phyloP scores from a whole-genome alignment of 2,329 filamentous ascomycete genomes.

The Eurotiales sp. region DNA sequence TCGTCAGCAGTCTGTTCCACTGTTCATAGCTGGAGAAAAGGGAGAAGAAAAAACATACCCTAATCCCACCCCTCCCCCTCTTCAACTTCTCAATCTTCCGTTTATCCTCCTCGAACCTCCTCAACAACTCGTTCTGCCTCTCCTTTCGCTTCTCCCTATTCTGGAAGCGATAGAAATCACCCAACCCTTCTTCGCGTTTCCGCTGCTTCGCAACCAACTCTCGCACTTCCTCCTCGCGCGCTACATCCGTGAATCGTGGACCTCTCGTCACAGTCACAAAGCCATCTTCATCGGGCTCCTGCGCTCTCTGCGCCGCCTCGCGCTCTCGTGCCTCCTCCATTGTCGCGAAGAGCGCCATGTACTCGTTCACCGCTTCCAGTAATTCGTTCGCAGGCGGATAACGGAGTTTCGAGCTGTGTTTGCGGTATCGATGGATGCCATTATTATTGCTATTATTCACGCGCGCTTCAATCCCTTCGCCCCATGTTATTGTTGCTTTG shows the following conservation, averaged over 20 bases:
- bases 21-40: conserved; percentile 5
- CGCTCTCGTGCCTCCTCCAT: conserved; percentile 63
- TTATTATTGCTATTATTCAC: conserved; percentile 49
- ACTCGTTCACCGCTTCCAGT: conserved; percentile 74
- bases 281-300: conserved; percentile 87
- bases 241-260: conserved; percentile 67
- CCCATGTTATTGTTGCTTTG: conserved; percentile 59
- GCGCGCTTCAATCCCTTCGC: conserved; percentile 56
- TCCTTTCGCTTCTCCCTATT: conserved; percentile 73
- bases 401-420: conserved; percentile 61
- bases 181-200: conserved; percentile 61
- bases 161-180: conserved; percentile 83
- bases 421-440: conserved; percentile 53
- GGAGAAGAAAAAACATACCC: conserved; percentile 30
- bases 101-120: conserved; percentile 72
- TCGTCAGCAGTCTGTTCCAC: conserved; percentile 12
- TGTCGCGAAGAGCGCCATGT: conserved; percentile 74
- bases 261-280: conserved; percentile 89
- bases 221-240: conserved; percentile 66
- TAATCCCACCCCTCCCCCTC: conserved; percentile 61
- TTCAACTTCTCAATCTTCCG: conserved; percentile 68
- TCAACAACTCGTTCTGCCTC: conserved; percentile 64
- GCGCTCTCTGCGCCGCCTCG: conserved; percentile 61
- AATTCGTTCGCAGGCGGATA: conserved; percentile 66
- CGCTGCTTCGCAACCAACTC: conserved; percentile 56